Base-by-base conservation (phyloP, 306 rosid species). In the Vigna angularis region DNA sequence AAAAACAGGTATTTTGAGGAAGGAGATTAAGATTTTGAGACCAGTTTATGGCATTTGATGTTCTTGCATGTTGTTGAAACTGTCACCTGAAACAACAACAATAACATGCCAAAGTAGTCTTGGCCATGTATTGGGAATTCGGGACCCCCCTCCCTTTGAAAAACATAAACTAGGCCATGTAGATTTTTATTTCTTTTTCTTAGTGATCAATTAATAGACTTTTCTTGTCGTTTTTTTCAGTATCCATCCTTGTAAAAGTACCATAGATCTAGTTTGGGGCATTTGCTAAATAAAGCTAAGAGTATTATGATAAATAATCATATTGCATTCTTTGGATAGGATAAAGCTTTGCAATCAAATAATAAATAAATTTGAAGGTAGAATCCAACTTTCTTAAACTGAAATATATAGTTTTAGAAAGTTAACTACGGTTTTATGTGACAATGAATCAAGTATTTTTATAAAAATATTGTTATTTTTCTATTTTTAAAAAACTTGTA, bases 201-300 rank as follows among this genome's bases (percentile, higher is more conserved):
- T 2, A 9, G 24, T n/a, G 69, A 51, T 22, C 44, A 22, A 7
- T 32, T 26, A 59, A 70, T 72, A 51, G 79, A 50, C 53, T 75
- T 45, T 65, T 68, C 48, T 79, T 85, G 82, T 85, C 79, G 45
- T 72, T 58, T 71, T 58, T 20, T 53, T 28, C 52, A 76, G 48
- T 18, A 55, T 18, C 48, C 15, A 24, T 53, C 51, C n/a, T 48
- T 38, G 76, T 81, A 75, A 63, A 61, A 59, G 6, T 11, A 42
- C 65, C 20, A 55, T 16, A 55, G 40, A 45, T 15, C 40, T 71
- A 32, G 65, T 72, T 55, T 72, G 73, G 36, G 56, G 58, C 11
- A 42, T 62, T 79, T 26, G 61, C 67, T 79, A n/a, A 71, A 72
- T 79, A 79, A 72, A 72, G 62, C 2, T 17, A 24, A 34, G 45